Evolutionary conservation across 2,329 filamentous ascomycete genomes (phyloP).

Genomic region (Chaetomium sp.): DNA sequence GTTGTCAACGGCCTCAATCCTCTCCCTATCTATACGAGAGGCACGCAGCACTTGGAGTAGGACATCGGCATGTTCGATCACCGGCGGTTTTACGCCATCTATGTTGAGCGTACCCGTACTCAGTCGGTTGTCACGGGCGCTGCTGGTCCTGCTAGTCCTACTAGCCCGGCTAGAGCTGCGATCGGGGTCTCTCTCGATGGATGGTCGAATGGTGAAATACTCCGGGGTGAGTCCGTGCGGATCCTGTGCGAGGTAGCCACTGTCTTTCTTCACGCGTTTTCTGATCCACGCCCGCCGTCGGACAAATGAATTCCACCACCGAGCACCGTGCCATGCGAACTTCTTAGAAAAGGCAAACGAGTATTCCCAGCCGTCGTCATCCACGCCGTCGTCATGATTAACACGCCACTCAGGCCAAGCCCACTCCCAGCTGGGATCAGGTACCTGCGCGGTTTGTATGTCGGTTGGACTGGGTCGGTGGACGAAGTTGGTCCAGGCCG

Average conservation of each 20-base stretch:
- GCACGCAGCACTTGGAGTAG: conserved; percentile 62
- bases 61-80: conserved; percentile 57
- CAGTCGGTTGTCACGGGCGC: conserved; percentile 28
- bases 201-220: conserved; percentile 69
- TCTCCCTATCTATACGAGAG: conserved; percentile 80
- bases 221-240: conserved; percentile 65
- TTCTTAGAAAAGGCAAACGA: conserved; percentile 73
- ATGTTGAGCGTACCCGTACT: conserved; percentile 30
- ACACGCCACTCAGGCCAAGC: conserved; percentile 60
- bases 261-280: conserved; percentile 61
- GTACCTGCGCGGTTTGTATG: conserved; percentile 83
- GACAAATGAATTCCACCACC: conserved; percentile 96
- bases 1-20: conserved; percentile 72
- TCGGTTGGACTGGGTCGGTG: conserved; percentile 55
- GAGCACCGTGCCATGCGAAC: conserved; percentile 81
- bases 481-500: conserved; percentile 73
- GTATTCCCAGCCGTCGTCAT: conserved; percentile 94
- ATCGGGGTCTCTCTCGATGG: conserved; percentile 33
- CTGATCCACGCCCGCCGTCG: conserved; percentile 81
- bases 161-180: conserved; percentile 35
- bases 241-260: conserved; percentile 38
- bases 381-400: conserved; percentile 69
- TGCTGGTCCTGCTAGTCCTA: conserved; percentile 34
- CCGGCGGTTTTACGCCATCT: conserved; percentile 48
- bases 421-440: conserved; percentile 95